These are phyloP conservation scores for Dipsacomyces acuminosporus DNA, from an alignment of 371 early-diverging fungal species.

Conservation along the genomic window DNA sequence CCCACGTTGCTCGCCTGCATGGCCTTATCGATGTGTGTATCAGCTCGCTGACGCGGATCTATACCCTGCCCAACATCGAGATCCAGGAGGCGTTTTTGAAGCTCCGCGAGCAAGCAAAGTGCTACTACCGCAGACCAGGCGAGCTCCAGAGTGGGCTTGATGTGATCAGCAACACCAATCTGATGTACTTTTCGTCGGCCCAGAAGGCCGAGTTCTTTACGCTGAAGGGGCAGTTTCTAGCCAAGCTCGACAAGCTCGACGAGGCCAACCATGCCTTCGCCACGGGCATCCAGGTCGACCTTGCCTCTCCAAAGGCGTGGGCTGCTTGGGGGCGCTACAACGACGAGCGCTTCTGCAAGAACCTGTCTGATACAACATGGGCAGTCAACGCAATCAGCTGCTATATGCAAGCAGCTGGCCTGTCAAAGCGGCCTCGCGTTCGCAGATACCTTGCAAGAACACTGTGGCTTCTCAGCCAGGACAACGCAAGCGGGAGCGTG, in stretches of 20 bases:
- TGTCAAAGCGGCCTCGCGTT: conserved; percentile 81
- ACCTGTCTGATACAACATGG: conserved; percentile 75
- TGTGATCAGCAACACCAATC: conserved; percentile 97
- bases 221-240: conserved; percentile 89
- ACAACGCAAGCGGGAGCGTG: conserved; percentile 75
- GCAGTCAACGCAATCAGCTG: conserved; percentile 93
- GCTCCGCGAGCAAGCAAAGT: conserved; percentile 97
- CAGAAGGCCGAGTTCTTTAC: conserved; percentile 99
- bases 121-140: conserved; percentile 79
- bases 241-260: conserved; percentile 76
- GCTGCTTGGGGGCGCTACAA: conserved; percentile 97
- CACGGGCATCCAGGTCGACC: conserved; percentile 89
- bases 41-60: conserved; percentile 90
- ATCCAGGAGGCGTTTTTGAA: conserved; percentile 98
- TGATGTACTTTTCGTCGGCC: conserved; percentile 85
- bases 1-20: conserved; percentile 96
- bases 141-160: conserved; percentile 93
- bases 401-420: conserved; percentile 91
- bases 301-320: conserved; percentile 90
- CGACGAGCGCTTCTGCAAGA: conserved; percentile 78
- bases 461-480: conserved; percentile 88
- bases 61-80: conserved; percentile 98
- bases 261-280: conserved; percentile 94
- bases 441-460: conserved; percentile 88
- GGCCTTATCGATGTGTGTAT: conserved; percentile 92